Percentiles rank a stretch among this genome's conserved stretches.
Conservation (phyloP, 768 basidiomycete genomes). For the Lenzites betulinus region DNA sequence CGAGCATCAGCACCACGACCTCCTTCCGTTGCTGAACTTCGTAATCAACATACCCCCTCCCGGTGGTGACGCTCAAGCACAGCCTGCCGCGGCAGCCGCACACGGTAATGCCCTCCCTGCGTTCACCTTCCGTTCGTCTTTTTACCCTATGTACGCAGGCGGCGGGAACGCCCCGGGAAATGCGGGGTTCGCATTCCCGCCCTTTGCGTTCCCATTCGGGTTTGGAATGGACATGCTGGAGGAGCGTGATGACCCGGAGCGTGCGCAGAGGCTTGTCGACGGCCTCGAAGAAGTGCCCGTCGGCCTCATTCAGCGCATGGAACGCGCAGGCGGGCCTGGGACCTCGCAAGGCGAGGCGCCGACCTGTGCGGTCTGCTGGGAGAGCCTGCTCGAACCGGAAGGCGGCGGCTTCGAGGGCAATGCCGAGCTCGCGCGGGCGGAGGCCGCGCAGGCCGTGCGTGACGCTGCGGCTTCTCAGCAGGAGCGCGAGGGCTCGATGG, state of each 20-base stretch:
- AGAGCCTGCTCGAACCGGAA: slow-evolving; percentile 53
- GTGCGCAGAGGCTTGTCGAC: slow-evolving; percentile 61
- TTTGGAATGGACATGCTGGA: slow-evolving; percentile 30
- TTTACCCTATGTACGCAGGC: slow-evolving; percentile 13
- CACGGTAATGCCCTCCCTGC: slow-evolving; percentile 9
- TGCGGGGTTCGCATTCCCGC: slow-evolving; percentile 28
- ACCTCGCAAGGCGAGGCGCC: slow-evolving; percentile 36
- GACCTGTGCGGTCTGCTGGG: slow-evolving; percentile 78
- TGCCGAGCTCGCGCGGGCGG: slow-evolving; percentile 11
- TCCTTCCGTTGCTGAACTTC: slow-evolving; percentile 25
- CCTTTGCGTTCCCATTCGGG: slow-evolving; percentile 26
- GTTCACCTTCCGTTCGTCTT: background rate
- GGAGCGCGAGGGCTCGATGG: slow-evolving; percentile 11
- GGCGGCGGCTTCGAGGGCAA: slow-evolving; percentile 37
- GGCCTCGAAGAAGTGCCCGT: slow-evolving; percentile 67
- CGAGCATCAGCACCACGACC: slow-evolving; percentile 6
- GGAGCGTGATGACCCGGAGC: slow-evolving; percentile 62
- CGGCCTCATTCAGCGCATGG: slow-evolving; percentile 66
- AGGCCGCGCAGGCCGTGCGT: slow-evolving; percentile 16
- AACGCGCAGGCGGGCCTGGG: slow-evolving; percentile 45
- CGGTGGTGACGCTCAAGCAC: slow-evolving; percentile 1
- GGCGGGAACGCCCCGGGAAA: slow-evolving; percentile 10
- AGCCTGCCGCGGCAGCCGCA: slow-evolving; percentile 21
- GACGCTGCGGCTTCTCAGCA: slow-evolving; percentile 16
- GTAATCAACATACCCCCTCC: slow-evolving; percentile 37